Evolutionary conservation across 148 eudicot genomes (phyloP), one percentile per base, ranked within the genome.

Genomic region (Amaranthus palmeri): DNA sequence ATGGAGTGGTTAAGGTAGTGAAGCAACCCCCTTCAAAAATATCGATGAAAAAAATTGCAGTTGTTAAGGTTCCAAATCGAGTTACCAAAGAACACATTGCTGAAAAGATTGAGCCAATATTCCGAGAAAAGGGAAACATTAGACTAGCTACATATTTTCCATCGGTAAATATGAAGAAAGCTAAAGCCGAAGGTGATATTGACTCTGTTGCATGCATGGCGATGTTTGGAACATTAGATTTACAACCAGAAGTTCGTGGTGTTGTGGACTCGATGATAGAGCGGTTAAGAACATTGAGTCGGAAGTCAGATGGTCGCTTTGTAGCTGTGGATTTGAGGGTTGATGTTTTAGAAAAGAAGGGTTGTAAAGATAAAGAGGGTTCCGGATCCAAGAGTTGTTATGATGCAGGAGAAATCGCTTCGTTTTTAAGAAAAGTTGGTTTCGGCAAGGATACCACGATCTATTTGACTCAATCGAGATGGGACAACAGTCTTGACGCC

Each of bases 91-190:
- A 81, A 12, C 77, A 89, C 77, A 88, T 95, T 77, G 81, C 85
- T 7, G 85, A 83, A 61, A 80, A 81, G 25, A 82, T 95, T 55
- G 82, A 88, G 72, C 90, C 96, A 44, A 68, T 88, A 40, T 95
- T 77, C 75, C 84, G 76, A 63, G 56, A 81, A 60, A 95, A 88
- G 80, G 93, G 96, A 25, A 89, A 95, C 78, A 72, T 95, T 65
- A 89, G 98, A 77, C 84, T 95, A 49, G 93, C 84, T 15, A 95
- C 97, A 47, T 89, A 89, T 80, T 95, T 95, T 77, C 89, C 96
- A 2, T 91, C 98, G 10, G 85, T 88, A 57, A 88, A 95, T 68
- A 91, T 91, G 97, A 88, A 77, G 73, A 88, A 80, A 79, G 75
- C 73, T 1, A 71, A 81, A 51, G 75, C 76, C 69, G 73, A 73